These are phyloP conservation scores for Allium cepa DNA, from an alignment of 106 monocot species.

Conservation along the genomic window DNA sequence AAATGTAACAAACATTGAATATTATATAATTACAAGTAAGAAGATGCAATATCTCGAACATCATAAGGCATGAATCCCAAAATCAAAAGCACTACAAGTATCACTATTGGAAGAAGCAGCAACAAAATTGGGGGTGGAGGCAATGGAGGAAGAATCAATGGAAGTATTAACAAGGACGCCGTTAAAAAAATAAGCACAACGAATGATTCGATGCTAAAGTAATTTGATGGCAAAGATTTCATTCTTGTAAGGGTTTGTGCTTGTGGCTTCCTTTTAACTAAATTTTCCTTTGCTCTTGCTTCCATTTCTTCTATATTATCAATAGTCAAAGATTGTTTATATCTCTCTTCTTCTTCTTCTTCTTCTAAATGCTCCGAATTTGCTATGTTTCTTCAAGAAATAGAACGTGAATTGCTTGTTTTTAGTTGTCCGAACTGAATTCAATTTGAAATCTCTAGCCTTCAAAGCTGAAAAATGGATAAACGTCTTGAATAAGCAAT, in stretches of 20 bases:
- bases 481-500: background rate
- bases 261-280: background rate
- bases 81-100: conserved; percentile 28
- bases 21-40: conserved; percentile 17
- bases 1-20: no score
- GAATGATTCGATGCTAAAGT: conserved; percentile 28
- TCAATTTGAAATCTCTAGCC: background rate
- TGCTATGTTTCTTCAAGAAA: background rate
- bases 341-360: background rate
- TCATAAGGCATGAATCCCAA: conserved; percentile 40
- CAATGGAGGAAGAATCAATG: conserved; percentile 44
- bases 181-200: conserved; percentile 34
- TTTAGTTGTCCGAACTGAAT: background rate
- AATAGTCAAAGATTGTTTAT: background rate
- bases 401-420: background rate
- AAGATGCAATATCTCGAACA: conserved; percentile 13
- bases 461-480: background rate
- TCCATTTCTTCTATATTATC: background rate
- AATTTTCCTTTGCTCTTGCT: conserved; percentile 1
- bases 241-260: background rate
- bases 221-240: conserved; percentile 2
- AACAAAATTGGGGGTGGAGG: conserved; percentile 44
- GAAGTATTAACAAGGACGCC: conserved; percentile 36
- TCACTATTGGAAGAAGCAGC: conserved; percentile 36
- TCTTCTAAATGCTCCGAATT: conserved; percentile 1